Conservation (phyloP, 805 yeast species). For the Yarrowia keelungensis region DNA sequence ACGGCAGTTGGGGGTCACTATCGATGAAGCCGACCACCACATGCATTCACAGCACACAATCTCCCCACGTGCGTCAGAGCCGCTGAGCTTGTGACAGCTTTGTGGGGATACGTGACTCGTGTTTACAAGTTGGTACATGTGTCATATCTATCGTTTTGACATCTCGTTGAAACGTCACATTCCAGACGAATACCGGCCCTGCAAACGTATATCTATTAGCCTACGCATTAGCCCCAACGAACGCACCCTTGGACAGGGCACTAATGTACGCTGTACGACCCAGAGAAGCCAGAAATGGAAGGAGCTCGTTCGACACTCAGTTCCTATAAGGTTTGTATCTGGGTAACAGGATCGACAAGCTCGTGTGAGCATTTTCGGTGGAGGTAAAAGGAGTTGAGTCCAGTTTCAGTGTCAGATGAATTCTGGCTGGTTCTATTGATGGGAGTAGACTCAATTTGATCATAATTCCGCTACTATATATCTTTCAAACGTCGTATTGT, state of each 20-base stretch:
- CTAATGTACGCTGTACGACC: background rate
- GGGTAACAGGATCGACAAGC: conserved; percentile 12
- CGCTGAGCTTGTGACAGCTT: conserved; percentile 10
- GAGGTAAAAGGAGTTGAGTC: background rate
- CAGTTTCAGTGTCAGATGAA: too few species aligned
- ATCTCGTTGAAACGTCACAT: conserved; percentile 10
- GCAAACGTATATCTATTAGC: background rate
- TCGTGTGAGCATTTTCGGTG: conserved; percentile 17
- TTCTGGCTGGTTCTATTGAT: too few species aligned
- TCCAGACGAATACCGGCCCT: background rate
- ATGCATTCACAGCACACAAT: background rate
- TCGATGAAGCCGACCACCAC: too few species aligned
- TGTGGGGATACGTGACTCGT: conserved; percentile 33
- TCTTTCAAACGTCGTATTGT: background rate
- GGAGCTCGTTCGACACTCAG: conserved; percentile 22
- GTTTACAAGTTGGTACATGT: background rate
- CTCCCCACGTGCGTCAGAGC: conserved; percentile 20
- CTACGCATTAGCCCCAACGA: background rate
- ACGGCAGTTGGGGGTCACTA: too few species aligned
- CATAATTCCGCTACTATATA: background rate
- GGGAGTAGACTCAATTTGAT: too few species aligned
- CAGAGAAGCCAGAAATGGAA: conserved; percentile 6
- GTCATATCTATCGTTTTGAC: background rate
- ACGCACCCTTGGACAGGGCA: background rate
- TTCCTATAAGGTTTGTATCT: background rate